These are phyloP conservation scores for Russula sp. DNA, from an alignment of 768 basidiomycete species.

Conservation along the genomic window DNA sequence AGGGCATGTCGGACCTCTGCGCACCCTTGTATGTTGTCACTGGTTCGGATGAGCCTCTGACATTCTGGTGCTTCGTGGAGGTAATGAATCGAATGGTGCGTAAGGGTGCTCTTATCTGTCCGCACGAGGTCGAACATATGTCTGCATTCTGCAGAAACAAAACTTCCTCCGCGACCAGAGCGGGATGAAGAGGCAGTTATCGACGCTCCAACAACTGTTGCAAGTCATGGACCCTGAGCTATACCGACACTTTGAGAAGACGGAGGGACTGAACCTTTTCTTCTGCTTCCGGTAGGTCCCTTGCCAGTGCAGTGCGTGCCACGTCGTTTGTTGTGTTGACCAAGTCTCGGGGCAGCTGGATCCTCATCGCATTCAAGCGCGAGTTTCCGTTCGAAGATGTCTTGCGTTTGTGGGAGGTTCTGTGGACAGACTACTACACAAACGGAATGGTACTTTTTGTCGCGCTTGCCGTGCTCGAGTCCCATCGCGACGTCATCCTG, in stretches of 20 bases:
- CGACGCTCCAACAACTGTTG: slow-evolving; percentile 84
- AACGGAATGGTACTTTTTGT: slow-evolving; percentile 86
- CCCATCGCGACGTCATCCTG: slow-evolving; percentile 90
- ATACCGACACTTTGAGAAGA: slow-evolving; percentile 84
- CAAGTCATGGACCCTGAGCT: slow-evolving; percentile 93
- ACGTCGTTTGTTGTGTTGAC: not conserved
- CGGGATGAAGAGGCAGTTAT: slow-evolving; percentile 94
- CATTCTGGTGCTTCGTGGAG: slow-evolving; percentile 94
- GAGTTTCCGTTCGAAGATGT: slow-evolving; percentile 94
- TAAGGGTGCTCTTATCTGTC: not conserved
- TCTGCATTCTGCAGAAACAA: slow-evolving; percentile 51
- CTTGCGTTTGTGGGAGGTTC: slow-evolving; percentile 84
- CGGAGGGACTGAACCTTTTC: slow-evolving; percentile 87
- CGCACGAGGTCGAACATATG: not conserved
- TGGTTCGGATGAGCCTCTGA: slow-evolving; percentile 80
- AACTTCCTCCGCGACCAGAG: slow-evolving; percentile 96
- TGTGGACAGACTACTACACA: slow-evolving; percentile 91
- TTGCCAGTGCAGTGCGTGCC: not conserved
- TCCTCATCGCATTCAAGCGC: slow-evolving; percentile 90
- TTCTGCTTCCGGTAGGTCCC: slow-evolving; percentile 87
- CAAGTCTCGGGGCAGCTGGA: slow-evolving; percentile 51
- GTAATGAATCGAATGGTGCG: slow-evolving; percentile 93
- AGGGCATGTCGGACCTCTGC: slow-evolving; percentile 97
- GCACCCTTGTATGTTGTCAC: slow-evolving; percentile 91
- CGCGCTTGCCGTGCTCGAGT: slow-evolving; percentile 89